Percentiles rank a stretch among this genome's conserved stretches.
Conservation (phyloP, 2,329 filamentous ascomycete species). For the Botrytis deweyae region DNA sequence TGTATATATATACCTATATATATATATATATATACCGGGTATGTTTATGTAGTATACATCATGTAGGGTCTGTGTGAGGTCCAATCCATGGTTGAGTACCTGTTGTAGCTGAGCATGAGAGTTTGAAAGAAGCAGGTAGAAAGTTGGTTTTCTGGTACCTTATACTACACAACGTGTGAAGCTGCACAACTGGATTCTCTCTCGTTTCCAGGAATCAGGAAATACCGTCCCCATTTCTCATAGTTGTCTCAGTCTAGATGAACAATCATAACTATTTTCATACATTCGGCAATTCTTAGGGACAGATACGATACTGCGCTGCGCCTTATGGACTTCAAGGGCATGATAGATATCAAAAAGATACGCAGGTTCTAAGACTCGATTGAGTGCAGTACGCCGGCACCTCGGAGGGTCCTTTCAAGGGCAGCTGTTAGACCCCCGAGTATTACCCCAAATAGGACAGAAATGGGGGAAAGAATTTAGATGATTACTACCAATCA, state of each 20-base stretch:
- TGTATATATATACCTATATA: neutral
- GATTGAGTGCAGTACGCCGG: neutral
- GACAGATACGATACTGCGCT: neutral
- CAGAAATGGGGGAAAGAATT: neutral
- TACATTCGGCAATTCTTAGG: neutral
- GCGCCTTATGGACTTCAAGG: neutral
- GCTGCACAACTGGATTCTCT: neutral
- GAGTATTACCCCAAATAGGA: neutral
- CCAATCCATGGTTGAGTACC: neutral
- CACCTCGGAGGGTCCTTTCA: neutral
- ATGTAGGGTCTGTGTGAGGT: slow-evolving; percentile 8
- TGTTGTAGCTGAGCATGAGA: neutral
- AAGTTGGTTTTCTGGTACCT: neutral
- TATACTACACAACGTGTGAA: neutral
- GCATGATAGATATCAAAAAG: neutral
- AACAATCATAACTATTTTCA: neutral
- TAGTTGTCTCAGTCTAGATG: neutral
- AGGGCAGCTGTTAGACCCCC: neutral
- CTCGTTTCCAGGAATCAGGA: slow-evolving; percentile 9
- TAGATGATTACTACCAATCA: neutral
- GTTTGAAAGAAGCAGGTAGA: neutral
- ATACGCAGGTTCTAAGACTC: neutral
- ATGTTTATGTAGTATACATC: neutral
- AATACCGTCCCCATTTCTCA: neutral
- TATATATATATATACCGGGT: neutral